These are phyloP conservation scores for Teratosphaeria viscida DNA, from an alignment of 2,329 filamentous ascomycete genomes.

Conservation along the genomic window DNA sequence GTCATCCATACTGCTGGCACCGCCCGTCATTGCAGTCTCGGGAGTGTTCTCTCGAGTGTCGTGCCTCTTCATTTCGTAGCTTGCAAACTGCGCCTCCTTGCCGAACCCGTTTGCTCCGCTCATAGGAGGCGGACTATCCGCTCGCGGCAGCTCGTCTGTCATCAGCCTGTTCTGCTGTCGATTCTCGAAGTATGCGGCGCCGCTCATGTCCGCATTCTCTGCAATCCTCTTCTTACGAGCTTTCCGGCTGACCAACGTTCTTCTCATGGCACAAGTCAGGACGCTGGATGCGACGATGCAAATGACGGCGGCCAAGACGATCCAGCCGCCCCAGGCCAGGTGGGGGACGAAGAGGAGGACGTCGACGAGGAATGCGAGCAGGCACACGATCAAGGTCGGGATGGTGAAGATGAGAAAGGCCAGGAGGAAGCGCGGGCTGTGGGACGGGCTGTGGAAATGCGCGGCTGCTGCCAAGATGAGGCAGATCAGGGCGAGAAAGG, in stretches of 20 bases:
- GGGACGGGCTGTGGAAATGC: slow-evolving; percentile 77
- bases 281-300: slow-evolving; percentile 72
- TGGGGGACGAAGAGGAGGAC: slow-evolving; percentile 91
- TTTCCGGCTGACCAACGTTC: slow-evolving; percentile 82
- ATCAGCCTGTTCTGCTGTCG: slow-evolving; percentile 29
- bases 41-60: slow-evolving; percentile 24
- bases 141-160: slow-evolving; percentile 31
- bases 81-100: slow-evolving; percentile 47
- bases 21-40: slow-evolving; percentile 24
- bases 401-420: slow-evolving; percentile 77
- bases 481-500: slow-evolving; percentile 74
- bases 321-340: slow-evolving; percentile 85
- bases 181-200: slow-evolving; percentile 69
- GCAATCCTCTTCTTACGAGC: slow-evolving; percentile 85
- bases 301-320: slow-evolving; percentile 81
- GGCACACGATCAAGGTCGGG: slow-evolving; percentile 69
- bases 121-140: slow-evolving; percentile 45
- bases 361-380: slow-evolving; percentile 86
- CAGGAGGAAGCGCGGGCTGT: slow-evolving; percentile 82
- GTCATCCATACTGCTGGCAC: slow-evolving; percentile 51
- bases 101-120: slow-evolving; percentile 34
- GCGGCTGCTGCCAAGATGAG: slow-evolving; percentile 68
- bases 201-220: slow-evolving; percentile 95
- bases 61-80: slow-evolving; percentile 53
- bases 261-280: slow-evolving; percentile 87